A percentile compares a stretch with the other conserved stretches of the same genome.
Conservation (phyloP, 1,139 yeast genomes). For the Protomyces lactucae-debilis region DNA sequence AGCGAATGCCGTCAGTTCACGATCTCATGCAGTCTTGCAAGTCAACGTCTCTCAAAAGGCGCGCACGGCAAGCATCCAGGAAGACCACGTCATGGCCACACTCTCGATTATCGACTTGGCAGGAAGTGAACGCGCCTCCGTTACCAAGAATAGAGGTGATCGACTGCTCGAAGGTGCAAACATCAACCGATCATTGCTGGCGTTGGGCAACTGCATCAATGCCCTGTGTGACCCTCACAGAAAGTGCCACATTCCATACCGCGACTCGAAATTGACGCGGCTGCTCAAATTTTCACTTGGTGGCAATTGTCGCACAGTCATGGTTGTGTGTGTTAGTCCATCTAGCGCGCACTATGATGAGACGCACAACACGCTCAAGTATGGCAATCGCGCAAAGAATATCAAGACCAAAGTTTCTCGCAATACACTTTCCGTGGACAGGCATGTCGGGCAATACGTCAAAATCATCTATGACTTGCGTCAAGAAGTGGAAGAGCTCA, state of each 20-base stretch:
- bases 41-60: constrained; percentile 47
- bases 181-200: constrained; percentile 83
- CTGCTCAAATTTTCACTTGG: constrained; percentile 85
- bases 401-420: constrained; percentile 75
- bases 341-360: constrained; percentile 72
- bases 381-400: constrained; percentile 90
- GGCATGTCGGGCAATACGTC: constrained; percentile 83
- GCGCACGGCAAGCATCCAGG: constrained; percentile 42
- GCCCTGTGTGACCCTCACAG: constrained; percentile 74
- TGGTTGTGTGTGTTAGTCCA: constrained; percentile 65
- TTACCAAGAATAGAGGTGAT: constrained; percentile 52
- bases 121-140: constrained; percentile 87
- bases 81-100: constrained; percentile 51
- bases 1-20: constrained; percentile 72
- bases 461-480: constrained; percentile 82
- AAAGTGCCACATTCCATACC: constrained; percentile 73
- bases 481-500: constrained; percentile 66
- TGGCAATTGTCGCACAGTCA: constrained; percentile 80
- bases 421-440: constrained; percentile 69
- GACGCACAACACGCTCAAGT: constrained; percentile 78
- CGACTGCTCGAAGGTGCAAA: constrained; percentile 89
- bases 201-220: constrained; percentile 89
- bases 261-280: constrained; percentile 87
- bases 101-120: constrained; percentile 91
- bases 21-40: constrained; percentile 90